phyloP scores from a whole-genome alignment of 1,284 basidiomycete species.

The Cerioporus squamosus region DNA sequence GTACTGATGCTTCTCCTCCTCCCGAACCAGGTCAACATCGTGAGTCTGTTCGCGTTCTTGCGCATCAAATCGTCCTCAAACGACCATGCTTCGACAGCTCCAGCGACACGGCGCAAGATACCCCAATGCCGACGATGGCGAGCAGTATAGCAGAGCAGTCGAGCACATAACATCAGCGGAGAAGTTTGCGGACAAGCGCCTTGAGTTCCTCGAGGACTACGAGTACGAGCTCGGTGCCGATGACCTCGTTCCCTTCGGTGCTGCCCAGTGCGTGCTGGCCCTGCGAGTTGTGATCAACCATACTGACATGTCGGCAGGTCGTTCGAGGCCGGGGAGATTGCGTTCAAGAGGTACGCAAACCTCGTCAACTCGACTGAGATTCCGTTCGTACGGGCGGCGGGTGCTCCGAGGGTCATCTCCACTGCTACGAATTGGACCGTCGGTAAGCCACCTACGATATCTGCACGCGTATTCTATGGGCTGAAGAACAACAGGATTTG shows the following conservation, averaged over 20 bases:
- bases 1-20: too few relatives aligned
- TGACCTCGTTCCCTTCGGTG: conserved; percentile 73
- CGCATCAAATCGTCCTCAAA: too few relatives aligned
- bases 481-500: conserved; percentile 49
- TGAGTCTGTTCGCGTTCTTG: too few relatives aligned
- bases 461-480: too few relatives aligned
- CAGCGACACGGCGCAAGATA: conserved; percentile 86
- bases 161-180: conserved; percentile 37
- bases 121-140: conserved; percentile 60
- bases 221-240: conserved; percentile 62
- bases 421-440: conserved; percentile 75
- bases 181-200: conserved; percentile 46
- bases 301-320: too few relatives aligned
- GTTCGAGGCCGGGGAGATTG: conserved; percentile 47
- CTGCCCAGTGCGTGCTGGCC: conserved; percentile 59
- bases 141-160: conserved; percentile 21
- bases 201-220: conserved; percentile 68
- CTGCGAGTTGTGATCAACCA: too few relatives aligned
- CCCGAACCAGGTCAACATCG: too few relatives aligned
- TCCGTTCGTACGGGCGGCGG: conserved; percentile 72
- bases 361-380: conserved; percentile 47
- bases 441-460: conserved; percentile 42
- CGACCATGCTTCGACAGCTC: conserved; percentile 42
- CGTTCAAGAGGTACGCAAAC: conserved; percentile 54
- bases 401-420: conserved; percentile 63